Conservation (phyloP, 352 stramenopile species). For the Phytophthora agathidicida region DNA sequence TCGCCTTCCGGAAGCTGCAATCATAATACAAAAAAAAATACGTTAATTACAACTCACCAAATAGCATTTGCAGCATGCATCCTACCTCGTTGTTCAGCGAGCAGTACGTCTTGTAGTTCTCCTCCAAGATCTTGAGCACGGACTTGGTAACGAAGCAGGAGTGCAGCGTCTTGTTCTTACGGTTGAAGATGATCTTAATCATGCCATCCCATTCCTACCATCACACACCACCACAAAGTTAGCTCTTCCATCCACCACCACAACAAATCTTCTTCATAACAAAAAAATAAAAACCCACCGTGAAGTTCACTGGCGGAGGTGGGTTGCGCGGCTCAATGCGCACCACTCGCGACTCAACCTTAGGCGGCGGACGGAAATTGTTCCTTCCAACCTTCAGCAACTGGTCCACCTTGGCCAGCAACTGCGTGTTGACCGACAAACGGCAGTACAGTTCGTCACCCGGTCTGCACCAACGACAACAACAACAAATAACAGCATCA, state of each 20-base stretch:
- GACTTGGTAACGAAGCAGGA: slow-evolving; percentile 97
- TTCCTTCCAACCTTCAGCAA: slow-evolving; percentile 98
- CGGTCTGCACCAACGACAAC: slow-evolving; percentile 53
- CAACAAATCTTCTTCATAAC: no score
- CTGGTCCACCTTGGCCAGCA: slow-evolving; percentile 98
- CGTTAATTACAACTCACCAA: not conserved
- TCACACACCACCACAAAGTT: slow-evolving; percentile 3
- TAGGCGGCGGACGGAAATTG: slow-evolving; percentile 99
- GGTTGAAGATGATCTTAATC: slow-evolving; percentile 99
- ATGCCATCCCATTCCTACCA: slow-evolving; percentile 98
- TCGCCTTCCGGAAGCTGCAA: slow-evolving; percentile 68
- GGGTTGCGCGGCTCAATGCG: slow-evolving; percentile 98
- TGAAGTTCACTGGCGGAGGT: slow-evolving; percentile 99
- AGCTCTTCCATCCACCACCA: no score
- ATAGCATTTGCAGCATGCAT: not conserved
- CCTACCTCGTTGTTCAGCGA: slow-evolving; percentile 90
- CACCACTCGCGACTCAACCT: slow-evolving; percentile 96
- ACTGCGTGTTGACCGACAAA: slow-evolving; percentile 98
- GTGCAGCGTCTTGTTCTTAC: slow-evolving; percentile 99
- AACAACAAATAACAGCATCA: slow-evolving; percentile 2
- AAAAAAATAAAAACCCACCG: slow-evolving; percentile 33
- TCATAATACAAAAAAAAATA: not conserved
- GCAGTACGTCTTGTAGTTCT: slow-evolving; percentile 96
- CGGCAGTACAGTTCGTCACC: slow-evolving; percentile 98
- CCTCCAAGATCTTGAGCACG: slow-evolving; percentile 94